Percentiles rank a stretch among this genome's conserved stretches.
These are phyloP conservation scores for Allium sativum DNA, from an alignment of 106 monocot genomes.

Conservation along the genomic window DNA sequence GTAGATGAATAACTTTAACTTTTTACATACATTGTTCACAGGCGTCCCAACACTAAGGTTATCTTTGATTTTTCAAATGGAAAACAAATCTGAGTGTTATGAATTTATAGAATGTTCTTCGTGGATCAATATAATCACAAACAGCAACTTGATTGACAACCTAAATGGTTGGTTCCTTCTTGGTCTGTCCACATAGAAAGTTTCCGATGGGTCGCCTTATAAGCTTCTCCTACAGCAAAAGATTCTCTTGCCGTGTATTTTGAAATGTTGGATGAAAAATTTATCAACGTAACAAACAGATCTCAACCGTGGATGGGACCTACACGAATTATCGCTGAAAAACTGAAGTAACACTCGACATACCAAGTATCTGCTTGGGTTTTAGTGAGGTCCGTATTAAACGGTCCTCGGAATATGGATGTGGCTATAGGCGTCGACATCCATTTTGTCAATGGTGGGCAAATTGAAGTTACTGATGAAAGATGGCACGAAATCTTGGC, in stretches of 20 bases:
- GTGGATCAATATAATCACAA: conserved; percentile 54
- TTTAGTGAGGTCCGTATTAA: conserved; percentile 34
- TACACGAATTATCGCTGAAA: conserved; percentile 61
- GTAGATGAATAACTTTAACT: too few relatives aligned
- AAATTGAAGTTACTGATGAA: conserved; percentile 48
- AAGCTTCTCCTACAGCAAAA: conserved; percentile 47
- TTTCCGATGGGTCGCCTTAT: conserved; percentile 54
- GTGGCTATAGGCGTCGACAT: conserved; percentile 55
- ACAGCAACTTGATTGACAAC: conserved; percentile 43
- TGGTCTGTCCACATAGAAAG: conserved; percentile 47
- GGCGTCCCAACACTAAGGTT: conserved; percentile 65
- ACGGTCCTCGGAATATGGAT: conserved; percentile 54
- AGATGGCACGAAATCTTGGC: conserved; percentile 86
- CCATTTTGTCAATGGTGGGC: conserved; percentile 74
- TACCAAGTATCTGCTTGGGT: conserved; percentile 91
- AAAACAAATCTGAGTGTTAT: conserved; percentile 13
- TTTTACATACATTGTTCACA: too few relatives aligned
- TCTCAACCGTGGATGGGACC: conserved; percentile 87
- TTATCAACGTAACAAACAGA: conserved; percentile 49
- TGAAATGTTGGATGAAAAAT: conserved; percentile 37
- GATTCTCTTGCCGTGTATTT: conserved; percentile 36
- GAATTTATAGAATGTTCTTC: conserved; percentile 29
- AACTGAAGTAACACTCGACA: conserved; percentile 38
- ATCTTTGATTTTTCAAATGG: conserved; percentile 34
- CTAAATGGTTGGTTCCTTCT: conserved; percentile 61